Evolutionary conservation across 1,139 yeast species (phyloP), one percentile per base, ranked within the genome.

Genomic region (Debaryomyces robertsiae): DNA sequence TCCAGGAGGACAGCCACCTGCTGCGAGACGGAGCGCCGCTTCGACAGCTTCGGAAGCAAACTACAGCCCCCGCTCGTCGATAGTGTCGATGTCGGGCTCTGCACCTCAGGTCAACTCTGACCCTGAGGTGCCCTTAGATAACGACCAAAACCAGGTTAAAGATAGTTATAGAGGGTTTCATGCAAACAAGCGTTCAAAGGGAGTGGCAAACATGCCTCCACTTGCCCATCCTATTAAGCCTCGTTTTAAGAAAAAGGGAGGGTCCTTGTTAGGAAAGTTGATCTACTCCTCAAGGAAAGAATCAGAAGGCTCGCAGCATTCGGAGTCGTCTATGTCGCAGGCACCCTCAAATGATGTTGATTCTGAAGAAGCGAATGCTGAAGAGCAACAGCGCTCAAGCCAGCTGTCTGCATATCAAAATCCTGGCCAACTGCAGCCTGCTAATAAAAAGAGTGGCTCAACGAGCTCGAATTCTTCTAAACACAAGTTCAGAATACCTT

Each of bases 121-220:
- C 13, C 25, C 27, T 4, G 43, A 39, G 11, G 13, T 15, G 9
- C 10, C 31, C 16, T 23, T 18, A 15, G 23, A 28, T 11, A 28
- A 23, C 7, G 28, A 27, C 9, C 31, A 6, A 25, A 30, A 34
- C 18, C 14, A 38, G n/a, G 39, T 58, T 30, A 60, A 53, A 39
- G 72, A 63, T 27, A 54, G 65, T 36, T 77, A 77, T 49, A 66
- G 63, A 41, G 83, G 83, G 2, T 74, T 78, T 57, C 82, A 77
- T 50, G 69, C 67, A 30, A 63, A 65, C 30, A 62, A 62, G 27
- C 51, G 61, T 19, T 60, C 63, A 23, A 66, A 63, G 25, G 57
- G 57, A 3, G 39, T 49, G 9, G 50, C 48, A 9, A 69, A 70
- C 31, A 56, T 73, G 1, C 82, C 83, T 1, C 81, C 82, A 1